A percentile compares a stretch with the other conserved stretches of the same genome.
phyloP scores from a whole-genome alignment of 805 yeast genomes.

The Teunomyces kruisii region DNA sequence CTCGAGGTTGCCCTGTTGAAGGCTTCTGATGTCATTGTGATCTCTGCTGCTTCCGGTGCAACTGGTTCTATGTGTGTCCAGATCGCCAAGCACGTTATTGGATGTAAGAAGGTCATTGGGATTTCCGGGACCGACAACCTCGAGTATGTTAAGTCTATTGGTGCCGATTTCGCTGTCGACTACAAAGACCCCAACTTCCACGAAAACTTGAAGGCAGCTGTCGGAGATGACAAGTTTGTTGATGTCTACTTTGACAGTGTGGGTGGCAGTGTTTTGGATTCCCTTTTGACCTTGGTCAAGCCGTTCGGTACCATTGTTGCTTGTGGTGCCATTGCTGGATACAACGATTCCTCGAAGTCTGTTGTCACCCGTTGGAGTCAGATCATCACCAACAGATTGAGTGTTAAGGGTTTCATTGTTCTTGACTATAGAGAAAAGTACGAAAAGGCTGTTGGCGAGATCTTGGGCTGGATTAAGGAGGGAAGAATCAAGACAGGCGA shows the following conservation, averaged over 20 bases:
- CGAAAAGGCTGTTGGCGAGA: slow-evolving; percentile 34
- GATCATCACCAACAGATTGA: slow-evolving; percentile 51
- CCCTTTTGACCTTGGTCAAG: slow-evolving; percentile 39
- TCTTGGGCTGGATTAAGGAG: slow-evolving; percentile 34
- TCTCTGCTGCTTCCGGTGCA: slow-evolving; percentile 77
- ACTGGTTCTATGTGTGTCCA: slow-evolving; percentile 62
- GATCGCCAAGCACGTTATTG: slow-evolving; percentile 51
- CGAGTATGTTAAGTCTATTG: slow-evolving; percentile 51
- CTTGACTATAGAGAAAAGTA: slow-evolving; percentile 41
- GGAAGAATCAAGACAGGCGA: slow-evolving; percentile 39
- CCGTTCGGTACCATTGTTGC: slow-evolving; percentile 48
- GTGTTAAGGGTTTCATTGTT: slow-evolving; percentile 54
- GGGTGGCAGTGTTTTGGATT: slow-evolving; percentile 59
- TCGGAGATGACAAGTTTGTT: slow-evolving; percentile 45
- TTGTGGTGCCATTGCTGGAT: slow-evolving; percentile 66
- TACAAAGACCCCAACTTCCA: slow-evolving; percentile 43
- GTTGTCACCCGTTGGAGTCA: slow-evolving; percentile 31
- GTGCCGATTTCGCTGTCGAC: slow-evolving; percentile 54
- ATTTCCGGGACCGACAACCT: slow-evolving; percentile 59
- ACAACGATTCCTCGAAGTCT: slow-evolving; percentile 31
- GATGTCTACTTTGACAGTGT: slow-evolving; percentile 63
- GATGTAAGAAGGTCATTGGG: slow-evolving; percentile 58
- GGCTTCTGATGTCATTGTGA: slow-evolving; percentile 22
- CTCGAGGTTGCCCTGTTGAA: slow-evolving; percentile 34
- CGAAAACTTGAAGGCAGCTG: slow-evolving; percentile 24